These are phyloP conservation scores for Protea cynaroides DNA, from an alignment of 164 flowering plant species.

Conservation along the genomic window DNA sequence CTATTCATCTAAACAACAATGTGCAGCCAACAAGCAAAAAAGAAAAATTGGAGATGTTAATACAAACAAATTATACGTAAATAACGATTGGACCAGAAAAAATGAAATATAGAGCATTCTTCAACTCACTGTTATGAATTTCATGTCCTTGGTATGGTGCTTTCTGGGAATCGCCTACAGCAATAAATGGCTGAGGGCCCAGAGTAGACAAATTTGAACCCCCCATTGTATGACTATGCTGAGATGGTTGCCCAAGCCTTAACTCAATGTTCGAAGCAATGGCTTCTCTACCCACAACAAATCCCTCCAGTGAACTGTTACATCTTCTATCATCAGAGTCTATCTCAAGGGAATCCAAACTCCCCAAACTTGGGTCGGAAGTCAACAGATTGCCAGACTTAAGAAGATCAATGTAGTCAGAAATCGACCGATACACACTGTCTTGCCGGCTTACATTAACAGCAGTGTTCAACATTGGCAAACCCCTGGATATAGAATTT, in stretches of 20 bases:
- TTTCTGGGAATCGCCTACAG: slow-evolving; percentile 18
- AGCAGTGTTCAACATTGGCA: slow-evolving; percentile 15
- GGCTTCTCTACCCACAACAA: slow-evolving; percentile 19
- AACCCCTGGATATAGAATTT: slow-evolving; percentile 16
- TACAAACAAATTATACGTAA: neutral
- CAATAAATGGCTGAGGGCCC: slow-evolving; percentile 18
- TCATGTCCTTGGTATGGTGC: slow-evolving; percentile 20
- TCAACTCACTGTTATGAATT: slow-evolving; percentile 32
- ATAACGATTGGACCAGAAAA: neutral
- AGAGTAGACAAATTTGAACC: slow-evolving; percentile 15
- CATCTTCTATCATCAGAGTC: slow-evolving; percentile 15
- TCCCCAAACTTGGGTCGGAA: slow-evolving; percentile 16
- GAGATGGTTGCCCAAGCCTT: slow-evolving; percentile 70
- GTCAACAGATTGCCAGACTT: slow-evolving; percentile 20
- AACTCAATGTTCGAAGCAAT: slow-evolving; percentile 51
- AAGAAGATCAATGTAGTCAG: slow-evolving; percentile 20
- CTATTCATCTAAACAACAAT: slow-evolving; percentile 2
- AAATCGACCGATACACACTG: slow-evolving; percentile 23
- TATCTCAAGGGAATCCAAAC: slow-evolving; percentile 13
- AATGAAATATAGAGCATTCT: neutral
- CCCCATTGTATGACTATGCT: slow-evolving; percentile 27
- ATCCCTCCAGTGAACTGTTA: slow-evolving; percentile 17
- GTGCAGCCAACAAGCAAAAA: neutral
- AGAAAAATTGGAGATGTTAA: neutral
- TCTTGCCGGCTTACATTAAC: slow-evolving; percentile 13